Evolutionary conservation across 352 stramenopile species (phyloP), one percentile per base, ranked within the genome.

Genomic region (Phytophthora melonis): DNA sequence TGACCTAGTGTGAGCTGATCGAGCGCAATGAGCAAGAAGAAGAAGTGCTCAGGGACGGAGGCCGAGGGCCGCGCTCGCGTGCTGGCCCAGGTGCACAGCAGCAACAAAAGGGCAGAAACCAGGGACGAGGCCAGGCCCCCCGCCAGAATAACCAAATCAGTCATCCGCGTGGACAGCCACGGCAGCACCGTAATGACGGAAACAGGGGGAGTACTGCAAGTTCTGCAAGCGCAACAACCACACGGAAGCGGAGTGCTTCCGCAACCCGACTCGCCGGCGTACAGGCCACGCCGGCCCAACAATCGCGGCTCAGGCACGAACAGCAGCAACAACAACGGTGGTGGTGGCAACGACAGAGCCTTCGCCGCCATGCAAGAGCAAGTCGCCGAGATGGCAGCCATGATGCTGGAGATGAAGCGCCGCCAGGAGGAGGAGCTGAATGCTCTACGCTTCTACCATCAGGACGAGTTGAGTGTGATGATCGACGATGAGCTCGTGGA

Each of bases 321-420:
- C 43, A 52, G n/a, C 16, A 52, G 5, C 43, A 16, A 52, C 43
- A 52, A 52, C 18, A 52, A 52, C 43, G 43, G 16, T 50, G 43
- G 39, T 16, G 5, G 5, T 11, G 43, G 43, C 43, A 52, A 23
- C 43, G 43, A 52, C 18, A 52, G 43, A 32, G 56, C 56, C 10
- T 62, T 62, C 3, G 56, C 34, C 7, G 56, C 56, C 5, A 62
- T 62, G 56, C 34, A 52, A 23, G 56, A 36, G 19, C 56, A 53
- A 36, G 56, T 62, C 14, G 56, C 34, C 0, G 56, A 62, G 19
- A 53, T 62, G 56, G 36, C 32, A 36, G n/a, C 36, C 56, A 62
- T 62, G 36, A 53, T 41, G 34, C 34, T 53, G 56, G 56, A 52
- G 34, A 52, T 62, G 56, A 62, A 62, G n/a, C 56, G 34, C 34